Evolutionary conservation across 148 eudicot genomes (phyloP), one percentile per base, ranked within the genome.

Genomic region (Cornus florida): DNA sequence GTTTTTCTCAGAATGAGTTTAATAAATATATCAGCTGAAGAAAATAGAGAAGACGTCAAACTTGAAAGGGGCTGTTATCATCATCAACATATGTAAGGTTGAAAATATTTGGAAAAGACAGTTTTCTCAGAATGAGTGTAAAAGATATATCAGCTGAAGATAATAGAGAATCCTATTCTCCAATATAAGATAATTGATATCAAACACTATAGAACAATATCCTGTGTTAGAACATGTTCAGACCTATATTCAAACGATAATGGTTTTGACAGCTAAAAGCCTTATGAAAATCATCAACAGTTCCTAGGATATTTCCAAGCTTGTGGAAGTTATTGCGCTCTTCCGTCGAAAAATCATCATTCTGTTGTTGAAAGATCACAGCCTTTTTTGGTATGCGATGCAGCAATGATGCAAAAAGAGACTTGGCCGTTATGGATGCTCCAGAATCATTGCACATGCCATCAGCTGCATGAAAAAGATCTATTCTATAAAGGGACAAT

Each of bases 381-480:
- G 75, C 80, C 81, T 78, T 79, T 85, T 80, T 64, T 75, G 93
- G 80, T 76, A 83, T 62, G 67, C 83, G 80, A 73, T 80, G 78
- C 60, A 88, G 87, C 83, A 80, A 78, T 84, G 98, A 86, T 83
- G 89, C 89, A 91, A 92, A 92, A 84, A 94, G 91, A 85, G 98
- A 91, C 90, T 87, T 90, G 90, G 98, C 98, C 95, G 92, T 87
- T 79, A 87, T 73, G 75, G 98, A 94, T 86, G 88, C 93, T 94
- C 90, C 93, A 84, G 87, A 88, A 68, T 84, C 91, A 86, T 88
- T 91, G 88, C 88, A 86, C 82, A 78, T 82, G 87, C 86, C 93
- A 85, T 83, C 93, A 89, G 85, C 98, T 91, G 97, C 98, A 94
- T 88, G 87, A 90, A 87, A 91, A 85, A 89, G 76, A 91, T 91